Evolutionary conservation across 202 grass and related monocot species (phyloP).

Genomic region (Miscanthus sacchariflorus): DNA sequence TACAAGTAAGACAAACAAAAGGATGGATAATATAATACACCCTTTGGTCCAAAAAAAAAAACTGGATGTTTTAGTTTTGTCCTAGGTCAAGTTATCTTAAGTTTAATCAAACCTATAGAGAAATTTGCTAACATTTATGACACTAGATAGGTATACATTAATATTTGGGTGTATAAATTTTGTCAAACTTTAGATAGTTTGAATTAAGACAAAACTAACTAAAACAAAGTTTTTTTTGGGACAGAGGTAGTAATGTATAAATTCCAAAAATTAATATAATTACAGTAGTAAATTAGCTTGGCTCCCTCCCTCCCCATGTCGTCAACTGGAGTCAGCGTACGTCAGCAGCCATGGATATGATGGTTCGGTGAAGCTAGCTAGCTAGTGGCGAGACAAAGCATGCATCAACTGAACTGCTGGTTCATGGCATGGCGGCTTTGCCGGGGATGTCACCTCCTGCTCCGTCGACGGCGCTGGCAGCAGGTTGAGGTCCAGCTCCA

Average conservation of each 20-base stretch:
- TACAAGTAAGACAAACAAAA: background rate
- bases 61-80: background rate
- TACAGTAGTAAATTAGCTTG: background rate
- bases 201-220: too few relatives aligned
- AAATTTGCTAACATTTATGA: background rate
- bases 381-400: background rate
- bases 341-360: background rate
- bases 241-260: background rate
- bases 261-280: background rate
- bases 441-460: constrained; percentile 43
- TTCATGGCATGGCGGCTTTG: background rate
- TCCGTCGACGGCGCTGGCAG: constrained; percentile 53
- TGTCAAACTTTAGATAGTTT: too few relatives aligned
- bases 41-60: too few relatives aligned
- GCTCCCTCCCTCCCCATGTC: background rate
- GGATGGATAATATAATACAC: background rate
- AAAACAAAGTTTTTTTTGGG: background rate
- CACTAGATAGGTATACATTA: background rate
- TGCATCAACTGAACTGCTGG: background rate
- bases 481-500: constrained; percentile 80
- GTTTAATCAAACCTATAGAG: background rate
- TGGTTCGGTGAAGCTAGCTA: background rate
- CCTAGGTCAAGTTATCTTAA: too few relatives aligned
- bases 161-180: too few relatives aligned
- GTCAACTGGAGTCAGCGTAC: too few relatives aligned